Evolutionary conservation across 805 yeast genomes (phyloP), one percentile per base, ranked within the genome.

Genomic region (Zygosaccharomyces lentus): DNA sequence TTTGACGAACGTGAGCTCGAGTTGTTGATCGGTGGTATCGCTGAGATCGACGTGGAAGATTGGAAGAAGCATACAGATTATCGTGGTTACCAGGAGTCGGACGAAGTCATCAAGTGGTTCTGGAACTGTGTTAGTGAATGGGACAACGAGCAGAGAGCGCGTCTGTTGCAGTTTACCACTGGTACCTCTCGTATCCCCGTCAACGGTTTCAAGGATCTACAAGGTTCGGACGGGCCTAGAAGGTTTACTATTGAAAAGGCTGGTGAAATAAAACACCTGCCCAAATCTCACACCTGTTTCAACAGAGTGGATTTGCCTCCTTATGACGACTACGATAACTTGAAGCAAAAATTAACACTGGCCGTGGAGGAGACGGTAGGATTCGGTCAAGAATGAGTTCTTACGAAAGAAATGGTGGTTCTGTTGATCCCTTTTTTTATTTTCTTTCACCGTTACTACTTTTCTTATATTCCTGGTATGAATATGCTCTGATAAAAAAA

Each of bases 331-430:
- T 87, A 78, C 65, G 96, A 85, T 43, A 75, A 86, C 43, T 70
- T 93, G 75, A 87, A 81, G 62, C 93, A 88, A 69, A 93, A 93
- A 68, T 77, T 93, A 59, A 84, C 95, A 29, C 76, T 91, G 66
- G 99, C 99, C 25, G 98, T 93, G 32, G 99, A 93, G 68, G 98
- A 93, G 71, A 93, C 99, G 12, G 93, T 93, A 65, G 99, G 99
- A 40, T 93, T 93, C 65, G 99, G 99, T 49, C 98, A 93, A 72
- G 99, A 93, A 75, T 91, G 53, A 57, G 35, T 21, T 37, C 32
- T 15, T 29, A 3, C 3, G 32, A 29, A 29, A 13, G 16, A 29
- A 29, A 12, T 35, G 38, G 17, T 19, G 16, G 13, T 1, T 2
- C 17, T n/a, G 4, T 38, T 8, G 21, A 13, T 4, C 9, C n/a